Evolutionary conservation across 1,139 yeast genomes (phyloP).

Genomic region (Spathaspora jeffriesii): DNA sequence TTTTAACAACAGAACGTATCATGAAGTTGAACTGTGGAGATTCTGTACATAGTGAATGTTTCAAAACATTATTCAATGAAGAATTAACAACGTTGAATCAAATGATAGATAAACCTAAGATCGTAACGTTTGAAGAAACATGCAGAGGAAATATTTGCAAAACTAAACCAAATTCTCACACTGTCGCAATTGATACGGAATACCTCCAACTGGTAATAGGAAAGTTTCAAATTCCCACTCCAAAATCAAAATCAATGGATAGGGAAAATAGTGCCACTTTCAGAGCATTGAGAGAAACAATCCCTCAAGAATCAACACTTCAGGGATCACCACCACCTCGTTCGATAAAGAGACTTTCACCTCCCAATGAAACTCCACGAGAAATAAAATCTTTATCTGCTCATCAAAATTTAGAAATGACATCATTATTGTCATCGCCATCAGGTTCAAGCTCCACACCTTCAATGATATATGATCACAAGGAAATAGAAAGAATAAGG

Average conservation of each 20-base stretch:
- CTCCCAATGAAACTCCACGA: neutral
- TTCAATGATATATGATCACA: constrained; percentile 19
- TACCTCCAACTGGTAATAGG: constrained; percentile 7
- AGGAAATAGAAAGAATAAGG: constrained; percentile 26
- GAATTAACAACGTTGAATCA: constrained; percentile 5
- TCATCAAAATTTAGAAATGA: constrained; percentile 9
- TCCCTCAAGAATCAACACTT: neutral
- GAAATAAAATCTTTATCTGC: neutral
- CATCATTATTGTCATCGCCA: constrained; percentile 21
- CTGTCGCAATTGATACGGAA: constrained; percentile 8
- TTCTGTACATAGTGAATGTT: constrained; percentile 39
- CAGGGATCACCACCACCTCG: neutral
- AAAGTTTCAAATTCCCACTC: neutral
- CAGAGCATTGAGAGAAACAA: constrained; percentile 2
- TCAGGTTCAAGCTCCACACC: constrained; percentile 20
- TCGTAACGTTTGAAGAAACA: constrained; percentile 4
- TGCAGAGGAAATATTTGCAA: constrained; percentile 10
- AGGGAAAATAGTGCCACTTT: constrained; percentile 1
- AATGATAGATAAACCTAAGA: neutral
- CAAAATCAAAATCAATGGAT: neutral
- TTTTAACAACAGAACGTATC: constrained; percentile 32
- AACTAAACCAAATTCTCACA: constrained; percentile 11
- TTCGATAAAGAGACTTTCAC: neutral
- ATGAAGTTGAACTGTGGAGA: constrained; percentile 40
- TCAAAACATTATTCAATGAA: constrained; percentile 13